Evolutionary conservation across 2,329 filamentous ascomycete genomes (phyloP), one percentile per base, ranked within the genome.

Genomic region (Rutstroemia sp.): DNA sequence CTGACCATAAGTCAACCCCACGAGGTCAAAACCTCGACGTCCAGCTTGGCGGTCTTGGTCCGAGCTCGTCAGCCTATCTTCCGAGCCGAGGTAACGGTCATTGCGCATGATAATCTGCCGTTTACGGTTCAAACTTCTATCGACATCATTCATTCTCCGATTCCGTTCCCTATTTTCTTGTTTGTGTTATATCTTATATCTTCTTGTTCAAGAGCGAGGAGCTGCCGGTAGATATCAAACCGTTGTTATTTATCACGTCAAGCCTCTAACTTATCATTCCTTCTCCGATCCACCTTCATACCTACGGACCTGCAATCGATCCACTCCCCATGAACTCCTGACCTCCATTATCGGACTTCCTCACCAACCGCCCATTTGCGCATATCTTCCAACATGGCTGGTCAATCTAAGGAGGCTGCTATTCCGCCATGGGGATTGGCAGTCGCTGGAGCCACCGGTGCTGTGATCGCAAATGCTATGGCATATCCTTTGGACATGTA

Each of bases 401-500:
- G 57, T 50, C 63, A 67, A 58, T 70, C 69, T 39, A 70, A 71
- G 57, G 67, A 70, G 50, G 65, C 62, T 27, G 25, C 60, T 77
- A 63, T 97, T 58, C 91, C 94, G 44, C 89, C 94, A 54, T 97
- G 92, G 92, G 92, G 92, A 54, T 86, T 87, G 69, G 94, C 94
- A 54, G 84, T 96, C 63, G 92, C 94, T 61, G 94, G 94, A 67
- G 90, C 94, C 52, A 89, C 89, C 19, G 94, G 94, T 60, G 94
- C 94, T 48, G 90, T 97, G 39, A 79, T 99, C 58, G 94, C 94
- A 57, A 99, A 99, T 77, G 88, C 92, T 46, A 76, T 96, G 61
- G 92, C 97, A 57, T 99, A 99, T 73, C 94, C 94, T 48, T 79
- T 99, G 59, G 94, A 99, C 73, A 92, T 99, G 92, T 96, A 78